Base-by-base conservation (phyloP, 768 basidiomycete species). In the Pleurotus ostreatus region DNA sequence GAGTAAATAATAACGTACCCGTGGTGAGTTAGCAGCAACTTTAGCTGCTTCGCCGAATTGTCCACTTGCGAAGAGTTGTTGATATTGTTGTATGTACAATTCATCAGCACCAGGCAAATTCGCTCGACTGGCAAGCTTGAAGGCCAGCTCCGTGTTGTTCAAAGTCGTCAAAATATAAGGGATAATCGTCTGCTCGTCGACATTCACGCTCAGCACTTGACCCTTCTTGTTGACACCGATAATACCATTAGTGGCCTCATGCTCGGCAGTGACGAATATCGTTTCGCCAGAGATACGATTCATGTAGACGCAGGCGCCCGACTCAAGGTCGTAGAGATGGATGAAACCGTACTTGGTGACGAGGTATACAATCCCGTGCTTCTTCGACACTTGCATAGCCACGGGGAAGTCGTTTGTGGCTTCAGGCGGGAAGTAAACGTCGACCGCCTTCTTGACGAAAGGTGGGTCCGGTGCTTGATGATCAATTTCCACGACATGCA, bases 151-250 rank as follows among this genome's bases (percentile, higher is more conserved):
- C 55, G 93, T 89, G 73, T 98, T 98, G 78, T 97, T 98, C 65
- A 98, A 82, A 4, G 91, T 93, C 46, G 84, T 85, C 59, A 98
- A 78, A 61, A 97, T 91, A 71, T 98, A 99, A 2, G 96, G 96
- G 61, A 99, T 85, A 65, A 98, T 85, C 16, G 94, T 94, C 65
- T 92, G 86, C 67, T 98, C 97, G 70, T 99, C 97, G 61, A 98
- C 89, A 61, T 88, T 94, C 60, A 99, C 97, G 63, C 92, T 94
- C 55, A 99, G 81, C 15, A 98, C 94, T 72, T 99, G 97, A 30
- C 97, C 97, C 75, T 98, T 98, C 82, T 96, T 92, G 83, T 99
- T 99, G 67, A 99, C 94, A 62, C 96, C 96, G 60, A 99, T 93
- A 71, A 99, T 97, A 76, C 97, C 97, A 66, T 93, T 84, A 2